phyloP scores from a whole-genome alignment of 768 basidiomycete species.

The Tricholoma saponaceum region DNA sequence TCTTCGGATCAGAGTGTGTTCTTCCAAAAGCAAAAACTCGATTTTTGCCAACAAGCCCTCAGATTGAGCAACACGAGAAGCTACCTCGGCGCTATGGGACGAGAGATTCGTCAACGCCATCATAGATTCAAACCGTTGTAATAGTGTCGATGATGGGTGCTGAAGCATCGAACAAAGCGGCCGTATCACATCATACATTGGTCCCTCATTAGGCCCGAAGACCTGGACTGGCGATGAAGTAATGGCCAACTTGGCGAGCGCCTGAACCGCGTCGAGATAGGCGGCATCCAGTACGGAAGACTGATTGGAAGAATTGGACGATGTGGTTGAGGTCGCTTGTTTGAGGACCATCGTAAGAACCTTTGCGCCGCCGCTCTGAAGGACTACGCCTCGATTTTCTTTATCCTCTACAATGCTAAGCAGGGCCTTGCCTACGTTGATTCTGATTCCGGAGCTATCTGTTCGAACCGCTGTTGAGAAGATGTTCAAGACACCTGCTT shows the following conservation, averaged over 20 bases:
- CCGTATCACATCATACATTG: slow-evolving; percentile 76
- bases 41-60: slow-evolving; percentile 60
- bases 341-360: slow-evolving; percentile 56
- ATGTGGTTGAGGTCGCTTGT: slow-evolving; percentile 32
- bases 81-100: slow-evolving; percentile 63
- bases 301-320: slow-evolving; percentile 19
- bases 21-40: slow-evolving; percentile 76
- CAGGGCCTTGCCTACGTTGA: slow-evolving; percentile 55
- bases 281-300: slow-evolving; percentile 33
- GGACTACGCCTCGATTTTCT: slow-evolving; percentile 68
- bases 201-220: slow-evolving; percentile 80
- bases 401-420: slow-evolving; percentile 75
- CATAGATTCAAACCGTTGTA: slow-evolving; percentile 88
- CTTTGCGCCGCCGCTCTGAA: slow-evolving; percentile 78
- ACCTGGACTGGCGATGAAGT: slow-evolving; percentile 88
- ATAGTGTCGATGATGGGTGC: slow-evolving; percentile 59
- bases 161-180: slow-evolving; percentile 75
- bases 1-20: slow-evolving; percentile 78
- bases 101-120: slow-evolving; percentile 98
- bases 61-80: slow-evolving; percentile 60
- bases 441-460: slow-evolving; percentile 63
- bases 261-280: slow-evolving; percentile 72
- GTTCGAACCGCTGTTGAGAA: slow-evolving; percentile 52
- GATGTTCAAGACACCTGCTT: slow-evolving; percentile 60
- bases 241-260: slow-evolving; percentile 88